Conservation (phyloP, 768 basidiomycete genomes). For the Lentinula sp. region DNA sequence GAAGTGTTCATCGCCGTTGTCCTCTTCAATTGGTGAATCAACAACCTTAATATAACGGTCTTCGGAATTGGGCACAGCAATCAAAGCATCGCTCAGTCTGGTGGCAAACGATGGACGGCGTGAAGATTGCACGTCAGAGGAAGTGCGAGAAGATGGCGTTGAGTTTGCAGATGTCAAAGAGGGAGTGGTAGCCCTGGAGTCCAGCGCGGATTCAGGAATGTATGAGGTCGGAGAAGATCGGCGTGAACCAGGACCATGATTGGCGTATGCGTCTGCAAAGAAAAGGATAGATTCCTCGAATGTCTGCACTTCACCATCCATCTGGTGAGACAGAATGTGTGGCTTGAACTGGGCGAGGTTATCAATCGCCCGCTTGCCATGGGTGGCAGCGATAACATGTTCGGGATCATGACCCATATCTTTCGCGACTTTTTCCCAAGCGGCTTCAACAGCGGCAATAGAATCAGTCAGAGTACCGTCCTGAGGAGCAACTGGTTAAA, state of each 20-base stretch:
- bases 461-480: constrained; percentile 72
- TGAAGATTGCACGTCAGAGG: constrained; percentile 29
- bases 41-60: too few species aligned
- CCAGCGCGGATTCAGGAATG: constrained; percentile 11
- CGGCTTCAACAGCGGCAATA: constrained; percentile 67
- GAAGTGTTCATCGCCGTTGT: too few species aligned
- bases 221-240: constrained; percentile 12
- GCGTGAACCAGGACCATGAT: constrained; percentile 32
- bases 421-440: constrained; percentile 66
- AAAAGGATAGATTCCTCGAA: constrained; percentile 64
- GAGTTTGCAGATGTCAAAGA: constrained; percentile 19
- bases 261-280: constrained; percentile 54
- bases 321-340: constrained; percentile 44
- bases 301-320: constrained; percentile 51
- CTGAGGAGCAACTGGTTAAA: constrained; percentile 19
- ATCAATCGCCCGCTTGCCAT: constrained; percentile 73
- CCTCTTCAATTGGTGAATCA: too few species aligned
- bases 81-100: constrained; percentile 32
- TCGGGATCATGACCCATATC: constrained; percentile 65
- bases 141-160: constrained; percentile 33
- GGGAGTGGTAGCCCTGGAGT: constrained; percentile 31
- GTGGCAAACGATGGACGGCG: constrained; percentile 39
- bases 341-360: constrained; percentile 63
- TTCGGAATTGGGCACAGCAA: not conserved
- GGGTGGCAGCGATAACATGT: constrained; percentile 65